These are phyloP conservation scores for Astrephomene gubernaculifera DNA, from an alignment of 139 green algal species.

Conservation along the genomic window DNA sequence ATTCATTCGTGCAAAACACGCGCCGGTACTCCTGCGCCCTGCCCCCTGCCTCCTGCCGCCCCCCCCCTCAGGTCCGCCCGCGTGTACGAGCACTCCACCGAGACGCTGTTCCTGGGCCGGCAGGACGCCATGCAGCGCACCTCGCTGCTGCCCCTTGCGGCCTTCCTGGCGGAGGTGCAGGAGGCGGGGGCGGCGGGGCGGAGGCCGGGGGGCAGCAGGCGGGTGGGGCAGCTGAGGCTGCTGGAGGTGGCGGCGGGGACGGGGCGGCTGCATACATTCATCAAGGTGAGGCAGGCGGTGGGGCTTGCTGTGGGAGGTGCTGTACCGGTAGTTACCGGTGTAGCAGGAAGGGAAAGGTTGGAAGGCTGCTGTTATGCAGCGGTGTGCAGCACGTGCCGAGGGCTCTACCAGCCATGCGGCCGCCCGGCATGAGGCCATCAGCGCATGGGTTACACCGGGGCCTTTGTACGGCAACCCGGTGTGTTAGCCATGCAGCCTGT, in stretches of 20 bases:
- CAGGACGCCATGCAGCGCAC: slow-evolving; percentile 90
- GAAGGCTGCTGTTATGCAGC: no score
- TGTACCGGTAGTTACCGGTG: no score
- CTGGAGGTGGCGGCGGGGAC: slow-evolving; percentile 91
- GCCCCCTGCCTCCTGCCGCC: neutral
- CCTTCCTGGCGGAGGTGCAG: slow-evolving; percentile 35
- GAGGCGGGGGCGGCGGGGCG: slow-evolving; percentile 8
- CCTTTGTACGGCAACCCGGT: no score
- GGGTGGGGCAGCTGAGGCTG: slow-evolving; percentile 44
- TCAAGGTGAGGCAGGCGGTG: slow-evolving; percentile 65
- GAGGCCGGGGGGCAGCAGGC: neutral
- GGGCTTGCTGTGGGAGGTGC: no score
- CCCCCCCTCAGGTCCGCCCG: slow-evolving; percentile 55
- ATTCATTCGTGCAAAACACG: neutral
- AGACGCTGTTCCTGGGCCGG: slow-evolving; percentile 88
- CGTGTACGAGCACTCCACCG: slow-evolving; percentile 89
- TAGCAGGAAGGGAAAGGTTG: no score
- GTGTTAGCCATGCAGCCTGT: no score
- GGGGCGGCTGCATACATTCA: slow-evolving; percentile 90
- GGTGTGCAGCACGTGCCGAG: no score
- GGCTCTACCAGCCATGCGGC: no score
- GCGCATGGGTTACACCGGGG: no score
- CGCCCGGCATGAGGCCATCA: no score
- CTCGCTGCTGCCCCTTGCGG: slow-evolving; percentile 54
- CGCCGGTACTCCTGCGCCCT: neutral